A percentile compares a stretch with the other conserved stretches of the same genome.
Conservation (phyloP, 768 basidiomycete genomes). For the Amanita jacksonii region DNA sequence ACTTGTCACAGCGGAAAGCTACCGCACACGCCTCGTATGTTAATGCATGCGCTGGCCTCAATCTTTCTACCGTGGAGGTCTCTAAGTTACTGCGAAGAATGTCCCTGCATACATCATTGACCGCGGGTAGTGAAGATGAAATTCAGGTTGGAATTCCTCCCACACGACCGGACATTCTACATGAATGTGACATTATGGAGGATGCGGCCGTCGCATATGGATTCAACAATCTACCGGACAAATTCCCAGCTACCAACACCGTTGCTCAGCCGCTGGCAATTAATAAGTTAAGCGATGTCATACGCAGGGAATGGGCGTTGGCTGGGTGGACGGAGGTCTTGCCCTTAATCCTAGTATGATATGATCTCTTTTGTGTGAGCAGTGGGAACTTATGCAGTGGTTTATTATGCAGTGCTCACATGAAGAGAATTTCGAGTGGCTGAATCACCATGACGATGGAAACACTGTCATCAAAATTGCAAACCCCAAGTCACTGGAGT, state of each 20-base stretch:
- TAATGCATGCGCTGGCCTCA: conserved; percentile 90
- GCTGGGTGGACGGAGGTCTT: conserved; percentile 96
- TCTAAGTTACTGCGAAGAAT: conserved; percentile 72
- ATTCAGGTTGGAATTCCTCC: conserved; percentile 74
- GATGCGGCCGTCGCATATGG: conserved; percentile 97
- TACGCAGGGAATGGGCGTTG: conserved; percentile 85
- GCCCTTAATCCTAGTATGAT: conserved; percentile 80
- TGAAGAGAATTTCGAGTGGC: conserved; percentile 94
- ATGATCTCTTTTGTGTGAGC: not conserved
- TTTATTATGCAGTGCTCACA: conserved; percentile 71
- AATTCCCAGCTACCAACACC: conserved; percentile 89
- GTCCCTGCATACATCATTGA: conserved; percentile 56
- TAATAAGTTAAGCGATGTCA: conserved; percentile 82
- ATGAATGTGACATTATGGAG: conserved; percentile 98
- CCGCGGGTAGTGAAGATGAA: conserved; percentile 50
- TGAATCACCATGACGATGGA: conserved; percentile 81
- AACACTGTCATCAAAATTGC: conserved; percentile 81
- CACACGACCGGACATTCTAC: conserved; percentile 97
- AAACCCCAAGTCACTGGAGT: conserved; percentile 96
- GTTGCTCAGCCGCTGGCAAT: conserved; percentile 88
- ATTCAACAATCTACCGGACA: conserved; percentile 90
- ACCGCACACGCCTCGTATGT: conserved; percentile 82
- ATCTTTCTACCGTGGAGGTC: conserved; percentile 55
- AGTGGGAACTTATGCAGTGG: conserved; percentile 3
- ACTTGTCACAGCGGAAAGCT: conserved; percentile 64